Percentiles rank a stretch among this genome's conserved stretches.
These are phyloP conservation scores for Umbelopsis sp. DNA, from an alignment of 192 early-diverging fungal genomes.

Conservation along the genomic window DNA sequence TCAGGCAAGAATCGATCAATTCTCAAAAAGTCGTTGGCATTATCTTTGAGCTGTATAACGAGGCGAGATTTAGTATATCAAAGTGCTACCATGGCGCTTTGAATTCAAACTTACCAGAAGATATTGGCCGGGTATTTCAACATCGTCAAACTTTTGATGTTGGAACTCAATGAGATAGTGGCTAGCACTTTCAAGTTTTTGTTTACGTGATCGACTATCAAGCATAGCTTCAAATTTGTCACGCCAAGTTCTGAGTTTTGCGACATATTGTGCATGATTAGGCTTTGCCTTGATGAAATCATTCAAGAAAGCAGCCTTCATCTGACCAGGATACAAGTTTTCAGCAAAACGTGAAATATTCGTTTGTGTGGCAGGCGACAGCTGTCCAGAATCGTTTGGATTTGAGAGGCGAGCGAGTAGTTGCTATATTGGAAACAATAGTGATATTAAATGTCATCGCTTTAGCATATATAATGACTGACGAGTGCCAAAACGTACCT, in stretches of 20 bases:
- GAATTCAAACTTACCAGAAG: conserved; percentile 60
- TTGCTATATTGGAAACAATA: conserved; percentile 53
- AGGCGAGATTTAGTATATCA: conserved; percentile 3
- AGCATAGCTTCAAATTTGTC: conserved; percentile 90
- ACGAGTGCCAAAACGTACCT: conserved; percentile 49
- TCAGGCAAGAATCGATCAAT: conserved; percentile 95
- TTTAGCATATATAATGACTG: conserved; percentile 3
- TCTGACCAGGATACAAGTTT: conserved; percentile 76
- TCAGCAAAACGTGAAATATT: conserved; percentile 92
- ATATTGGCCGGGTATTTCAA: conserved; percentile 99
- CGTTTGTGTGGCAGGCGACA: conserved; percentile 70
- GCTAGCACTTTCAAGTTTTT: conserved; percentile 85
- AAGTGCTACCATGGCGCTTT: background rate
- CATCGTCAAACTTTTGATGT: conserved; percentile 97
- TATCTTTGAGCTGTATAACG: conserved; percentile 53
- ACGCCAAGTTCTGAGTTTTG: conserved; percentile 88
- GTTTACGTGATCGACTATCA: conserved; percentile 78
- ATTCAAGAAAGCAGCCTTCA: conserved; percentile 81
- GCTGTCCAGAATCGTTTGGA: conserved; percentile 61
- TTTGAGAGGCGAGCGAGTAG: conserved; percentile 60
- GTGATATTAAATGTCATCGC: background rate
- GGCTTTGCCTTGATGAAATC: conserved; percentile 94
- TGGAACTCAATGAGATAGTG: conserved; percentile 98
- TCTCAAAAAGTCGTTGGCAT: conserved; percentile 88
- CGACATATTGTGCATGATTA: conserved; percentile 81